Evolutionary conservation across 2,329 filamentous ascomycete species (phyloP).

Genomic region (Purpureocillium lavendulum): DNA sequence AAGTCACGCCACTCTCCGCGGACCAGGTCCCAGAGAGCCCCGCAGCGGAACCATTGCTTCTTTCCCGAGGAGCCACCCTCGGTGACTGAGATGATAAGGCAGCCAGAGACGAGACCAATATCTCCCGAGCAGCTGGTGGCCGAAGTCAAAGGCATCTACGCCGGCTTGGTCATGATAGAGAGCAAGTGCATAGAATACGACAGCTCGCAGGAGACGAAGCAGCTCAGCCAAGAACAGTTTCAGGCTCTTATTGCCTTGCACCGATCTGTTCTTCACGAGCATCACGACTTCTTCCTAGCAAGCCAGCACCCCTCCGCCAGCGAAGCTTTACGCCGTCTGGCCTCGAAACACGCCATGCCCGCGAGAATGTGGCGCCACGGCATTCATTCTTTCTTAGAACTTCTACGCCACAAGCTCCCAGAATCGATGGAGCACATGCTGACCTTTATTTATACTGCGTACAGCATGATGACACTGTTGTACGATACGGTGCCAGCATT

Average conservation of each 20-base stretch:
- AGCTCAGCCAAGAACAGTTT: constrained; percentile 64
- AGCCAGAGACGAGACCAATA: constrained; percentile 60
- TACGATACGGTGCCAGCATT: constrained; percentile 81
- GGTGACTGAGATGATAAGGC: constrained; percentile 7
- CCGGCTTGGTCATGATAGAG: constrained; percentile 78
- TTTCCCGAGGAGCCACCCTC: constrained; percentile 4
- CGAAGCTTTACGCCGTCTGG: constrained; percentile 56
- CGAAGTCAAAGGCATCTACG: constrained; percentile 79
- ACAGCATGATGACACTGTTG: constrained; percentile 80
- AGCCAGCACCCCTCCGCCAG: constrained; percentile 77
- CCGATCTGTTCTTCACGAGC: constrained; percentile 70
- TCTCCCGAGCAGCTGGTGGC: constrained; percentile 70
- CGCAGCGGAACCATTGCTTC: constrained; percentile 1
- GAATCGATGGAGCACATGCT: constrained; percentile 81
- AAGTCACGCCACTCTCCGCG: too few species aligned
- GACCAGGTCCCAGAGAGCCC: neutral
- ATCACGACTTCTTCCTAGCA: constrained; percentile 80
- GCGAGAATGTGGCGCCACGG: constrained; percentile 91
- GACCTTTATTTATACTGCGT: constrained; percentile 80
- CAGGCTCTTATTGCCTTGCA: constrained; percentile 77
- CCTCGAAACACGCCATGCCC: constrained; percentile 82
- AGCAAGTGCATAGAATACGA: constrained; percentile 81
- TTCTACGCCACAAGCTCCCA: constrained; percentile 67
- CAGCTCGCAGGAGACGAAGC: constrained; percentile 39
- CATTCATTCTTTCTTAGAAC: constrained; percentile 76